Evolutionary conservation across 768 basidiomycete species (phyloP), one percentile per base, ranked within the genome.

Genomic region (Lentinula raphanica): DNA sequence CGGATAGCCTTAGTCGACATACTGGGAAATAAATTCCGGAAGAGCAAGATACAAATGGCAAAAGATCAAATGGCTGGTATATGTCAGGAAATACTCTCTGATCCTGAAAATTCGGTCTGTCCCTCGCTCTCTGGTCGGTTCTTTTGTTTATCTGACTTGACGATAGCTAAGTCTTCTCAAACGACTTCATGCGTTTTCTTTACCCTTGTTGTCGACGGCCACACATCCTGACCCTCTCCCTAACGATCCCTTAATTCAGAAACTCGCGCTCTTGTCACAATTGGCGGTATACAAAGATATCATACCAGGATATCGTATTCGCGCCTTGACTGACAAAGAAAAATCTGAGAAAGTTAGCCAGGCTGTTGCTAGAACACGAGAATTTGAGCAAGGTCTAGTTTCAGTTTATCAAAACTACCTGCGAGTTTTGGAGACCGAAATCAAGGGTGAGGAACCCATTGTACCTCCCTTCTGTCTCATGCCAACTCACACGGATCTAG

Each of bases 231-330:
- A 87, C 29, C 86, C 89, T 2, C 76, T 98, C 7, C 66, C 74
- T 17, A 95, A 98, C 64, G 94, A 98, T 63, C 70, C 78, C 17
- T 73, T 89, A 31, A 89, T 99, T 62, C 85, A 96, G 60, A 91
- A 91, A 68, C 76, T 98, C 38, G 90, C 96, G 2, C 81, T 95
- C 49, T 75, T 98, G 39, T 96, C 94, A 12, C 88, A 96, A 66
- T 77, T 98, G 29, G 90, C 94, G 27, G 92, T 98, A 11, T 97
- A 92, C 80, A 94, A 93, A 68, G 97, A 99, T 70, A 83, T 98
- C 61, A 86, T 98, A 40, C 97, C 97, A 25, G 93, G 93, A 3
- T 99, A 98, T 72, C 88, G 94, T 60, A 96, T 99, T 69, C 92
- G 97, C 54, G 74, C 86, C 17, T 77, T 98, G 44, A 94, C 93